Percentiles rank a stretch among this genome's conserved stretches.
These are phyloP conservation scores for Plantago coronopus DNA, from an alignment of 305 asterid species.

Conservation along the genomic window DNA sequence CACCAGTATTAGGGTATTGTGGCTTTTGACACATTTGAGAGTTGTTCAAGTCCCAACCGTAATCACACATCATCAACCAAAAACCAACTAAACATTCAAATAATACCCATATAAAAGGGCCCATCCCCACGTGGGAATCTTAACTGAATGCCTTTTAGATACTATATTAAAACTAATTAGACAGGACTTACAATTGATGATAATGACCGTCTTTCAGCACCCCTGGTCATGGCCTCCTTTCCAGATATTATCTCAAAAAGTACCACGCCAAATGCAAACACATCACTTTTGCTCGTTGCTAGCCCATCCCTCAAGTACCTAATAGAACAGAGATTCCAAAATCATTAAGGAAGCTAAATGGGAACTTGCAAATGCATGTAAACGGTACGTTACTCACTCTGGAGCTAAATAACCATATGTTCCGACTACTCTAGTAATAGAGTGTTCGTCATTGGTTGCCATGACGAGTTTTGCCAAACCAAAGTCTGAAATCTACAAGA, in stretches of 20 bases:
- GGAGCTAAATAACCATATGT: conserved; percentile 96
- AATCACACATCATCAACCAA: neutral
- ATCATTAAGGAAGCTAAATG: conserved; percentile 11
- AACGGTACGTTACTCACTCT: conserved; percentile 50
- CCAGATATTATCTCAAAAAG: conserved; percentile 89
- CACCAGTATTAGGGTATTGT: conserved; percentile 21
- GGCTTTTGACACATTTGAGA: neutral
- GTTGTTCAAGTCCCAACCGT: neutral
- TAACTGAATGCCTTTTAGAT: too few species aligned
- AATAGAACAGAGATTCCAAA: conserved; percentile 21
- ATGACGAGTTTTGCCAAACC: conserved; percentile 90
- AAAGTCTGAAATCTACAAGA: conserved; percentile 80
- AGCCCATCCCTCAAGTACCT: conserved; percentile 89
- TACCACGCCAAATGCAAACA: conserved; percentile 89
- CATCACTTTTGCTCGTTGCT: conserved; percentile 85
- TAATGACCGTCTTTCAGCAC: conserved; percentile 76
- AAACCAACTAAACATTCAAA: too few species aligned
- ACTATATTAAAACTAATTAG: neutral
- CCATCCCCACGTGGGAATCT: too few species aligned
- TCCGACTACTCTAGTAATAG: conserved; percentile 89
- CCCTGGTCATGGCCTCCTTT: conserved; percentile 84
- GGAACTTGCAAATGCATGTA: neutral
- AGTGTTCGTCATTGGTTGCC: conserved; percentile 73
- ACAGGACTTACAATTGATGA: conserved; percentile 73
- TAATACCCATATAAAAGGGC: too few species aligned